These are phyloP conservation scores for Vanderwaltozyma polyspora DNA, from an alignment of 805 yeast genomes.

Conservation along the genomic window DNA sequence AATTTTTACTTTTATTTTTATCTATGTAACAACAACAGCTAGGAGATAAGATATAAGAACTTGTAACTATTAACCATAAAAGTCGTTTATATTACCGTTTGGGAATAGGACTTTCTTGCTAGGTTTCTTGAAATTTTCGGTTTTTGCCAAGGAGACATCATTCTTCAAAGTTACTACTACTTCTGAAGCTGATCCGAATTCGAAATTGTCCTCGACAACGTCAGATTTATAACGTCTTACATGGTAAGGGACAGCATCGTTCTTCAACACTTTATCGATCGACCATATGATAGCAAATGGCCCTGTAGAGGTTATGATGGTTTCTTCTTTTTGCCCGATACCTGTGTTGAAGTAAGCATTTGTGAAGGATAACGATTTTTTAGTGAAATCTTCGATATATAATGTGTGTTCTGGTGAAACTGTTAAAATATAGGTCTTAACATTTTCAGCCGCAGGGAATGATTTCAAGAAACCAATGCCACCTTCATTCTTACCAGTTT, in stretches of 20 bases:
- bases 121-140: constrained; percentile 48
- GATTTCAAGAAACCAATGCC: constrained; percentile 51
- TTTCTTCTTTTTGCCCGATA: constrained; percentile 48
- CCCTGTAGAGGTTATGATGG: constrained; percentile 69
- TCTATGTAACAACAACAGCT: too few species aligned
- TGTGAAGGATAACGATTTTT: constrained; percentile 46
- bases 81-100: constrained; percentile 3
- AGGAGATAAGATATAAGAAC: too few species aligned
- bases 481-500: constrained; percentile 50
- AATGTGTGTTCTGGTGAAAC: constrained; percentile 65
- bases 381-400: constrained; percentile 41
- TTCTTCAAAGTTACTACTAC: constrained; percentile 65
- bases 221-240: constrained; percentile 51
- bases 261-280: constrained; percentile 43
- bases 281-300: constrained; percentile 80
- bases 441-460: constrained; percentile 54
- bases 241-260: constrained; percentile 44
- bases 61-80: too few species aligned
- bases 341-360: constrained; percentile 72
- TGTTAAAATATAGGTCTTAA: constrained; percentile 56
- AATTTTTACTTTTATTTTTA: too few species aligned
- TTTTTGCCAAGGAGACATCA: constrained; percentile 63
- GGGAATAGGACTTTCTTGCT: constrained; percentile 35
- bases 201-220: constrained; percentile 70
- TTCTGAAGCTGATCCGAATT: constrained; percentile 57